phyloP scores from a whole-genome alignment of 768 basidiomycete genomes.

The Arthromyces matolae region DNA sequence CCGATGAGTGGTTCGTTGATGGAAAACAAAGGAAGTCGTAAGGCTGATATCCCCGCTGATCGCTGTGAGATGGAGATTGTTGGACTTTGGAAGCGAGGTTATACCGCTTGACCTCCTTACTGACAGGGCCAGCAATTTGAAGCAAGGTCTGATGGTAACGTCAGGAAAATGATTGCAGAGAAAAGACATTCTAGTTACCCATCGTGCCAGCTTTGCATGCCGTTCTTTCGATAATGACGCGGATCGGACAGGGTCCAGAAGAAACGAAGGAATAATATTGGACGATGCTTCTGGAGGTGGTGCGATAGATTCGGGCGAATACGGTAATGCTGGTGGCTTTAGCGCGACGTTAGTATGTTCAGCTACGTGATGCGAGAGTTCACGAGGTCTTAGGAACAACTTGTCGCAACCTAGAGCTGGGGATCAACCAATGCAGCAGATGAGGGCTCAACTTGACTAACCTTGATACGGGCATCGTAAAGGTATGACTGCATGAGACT shows the following conservation, averaged over 20 bases:
- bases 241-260: slow-evolving; percentile 40
- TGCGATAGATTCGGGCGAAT: slow-evolving; percentile 25
- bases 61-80: slow-evolving; percentile 22
- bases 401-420: slow-evolving; percentile 49
- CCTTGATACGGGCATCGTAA: slow-evolving; percentile 52
- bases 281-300: slow-evolving; percentile 36
- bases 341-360: slow-evolving; percentile 33
- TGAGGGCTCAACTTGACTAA: slow-evolving; percentile 24
- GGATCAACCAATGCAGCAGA: not conserved
- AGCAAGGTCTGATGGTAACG: slow-evolving; percentile 18
- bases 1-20: slow-evolving; percentile 37
- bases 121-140: slow-evolving; percentile 25
- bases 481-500: slow-evolving; percentile 44
- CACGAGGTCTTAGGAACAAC: slow-evolving; percentile 41
- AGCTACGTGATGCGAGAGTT: slow-evolving; percentile 46
- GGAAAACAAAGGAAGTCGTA: slow-evolving; percentile 50
- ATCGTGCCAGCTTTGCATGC: slow-evolving; percentile 48
- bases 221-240: slow-evolving; percentile 46
- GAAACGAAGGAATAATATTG: slow-evolving; percentile 44
- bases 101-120: slow-evolving; percentile 37
- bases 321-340: slow-evolving; percentile 33
- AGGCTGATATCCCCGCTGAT: slow-evolving; percentile 26
- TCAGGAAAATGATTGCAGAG: not conserved
- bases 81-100: slow-evolving; percentile 37
- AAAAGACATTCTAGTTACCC: slow-evolving; percentile 34